phyloP scores from a whole-genome alignment of 2,329 filamentous ascomycete genomes.

The Aschersonia sp. region DNA sequence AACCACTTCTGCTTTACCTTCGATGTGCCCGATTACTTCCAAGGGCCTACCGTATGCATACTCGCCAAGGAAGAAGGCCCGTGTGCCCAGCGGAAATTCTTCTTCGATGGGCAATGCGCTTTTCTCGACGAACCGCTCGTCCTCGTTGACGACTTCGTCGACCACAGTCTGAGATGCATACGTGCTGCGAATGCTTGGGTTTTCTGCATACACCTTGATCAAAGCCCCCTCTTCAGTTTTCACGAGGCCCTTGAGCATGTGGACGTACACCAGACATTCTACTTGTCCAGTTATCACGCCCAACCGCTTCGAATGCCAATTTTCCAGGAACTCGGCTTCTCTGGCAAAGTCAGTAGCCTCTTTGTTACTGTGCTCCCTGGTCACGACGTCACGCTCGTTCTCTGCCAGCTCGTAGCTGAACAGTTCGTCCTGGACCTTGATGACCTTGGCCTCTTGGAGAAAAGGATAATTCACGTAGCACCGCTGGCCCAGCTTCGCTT shows the following conservation, averaged over 20 bases:
- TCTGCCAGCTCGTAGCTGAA: constrained; percentile 71
- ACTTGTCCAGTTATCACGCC: constrained; percentile 78
- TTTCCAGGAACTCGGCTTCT: constrained; percentile 74
- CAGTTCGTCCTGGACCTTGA: constrained; percentile 80
- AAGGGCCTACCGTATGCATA: constrained; percentile 84
- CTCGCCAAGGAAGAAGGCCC: constrained; percentile 87
- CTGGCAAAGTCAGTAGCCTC: constrained; percentile 75
- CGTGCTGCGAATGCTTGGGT: constrained; percentile 73
- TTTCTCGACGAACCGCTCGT: constrained; percentile 85
- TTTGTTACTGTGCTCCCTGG: constrained; percentile 55
- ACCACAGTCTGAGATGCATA: constrained; percentile 89
- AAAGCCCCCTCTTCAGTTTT: constrained; percentile 87
- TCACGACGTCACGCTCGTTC: constrained; percentile 48
- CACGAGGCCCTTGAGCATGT: constrained; percentile 80
- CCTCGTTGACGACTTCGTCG: constrained; percentile 77
- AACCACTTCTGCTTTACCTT: constrained; percentile 64
- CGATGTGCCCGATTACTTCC: constrained; percentile 61
- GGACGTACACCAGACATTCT: constrained; percentile 80
- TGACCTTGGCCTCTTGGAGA: constrained; percentile 82
- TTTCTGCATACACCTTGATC: constrained; percentile 81
- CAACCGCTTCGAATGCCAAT: constrained; percentile 77
- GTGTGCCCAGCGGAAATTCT: constrained; percentile 73
- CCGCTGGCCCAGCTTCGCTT: constrained; percentile 66
- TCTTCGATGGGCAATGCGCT: constrained; percentile 78
- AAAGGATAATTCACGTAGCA: constrained; percentile 94